These are phyloP conservation scores for Cylindrodendrum hubeiense DNA, from an alignment of 2,329 filamentous ascomycete genomes.

Conservation along the genomic window DNA sequence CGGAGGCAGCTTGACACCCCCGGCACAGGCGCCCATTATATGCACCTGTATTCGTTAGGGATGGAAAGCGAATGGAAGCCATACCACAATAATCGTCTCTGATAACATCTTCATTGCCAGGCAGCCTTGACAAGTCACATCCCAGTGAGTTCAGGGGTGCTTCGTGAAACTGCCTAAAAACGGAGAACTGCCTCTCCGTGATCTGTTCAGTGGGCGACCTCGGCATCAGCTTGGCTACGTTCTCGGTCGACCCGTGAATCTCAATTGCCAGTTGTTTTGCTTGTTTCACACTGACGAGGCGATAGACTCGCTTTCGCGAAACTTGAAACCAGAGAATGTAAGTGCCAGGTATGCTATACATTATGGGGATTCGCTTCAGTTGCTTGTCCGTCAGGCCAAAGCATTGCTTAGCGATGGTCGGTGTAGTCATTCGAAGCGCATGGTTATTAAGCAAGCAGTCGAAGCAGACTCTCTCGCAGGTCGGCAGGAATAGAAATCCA, in stretches of 20 bases:
- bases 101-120: conserved; percentile 29
- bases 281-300: conserved; percentile 40
- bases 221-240: conserved; percentile 3
- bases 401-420: conserved; percentile 21
- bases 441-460: conserved; percentile 40
- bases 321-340: conserved; percentile 18
- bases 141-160: conserved; percentile 37
- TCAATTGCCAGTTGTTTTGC: conserved; percentile 37
- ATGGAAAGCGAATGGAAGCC: conserved; percentile 44
- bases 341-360: conserved; percentile 29
- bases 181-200: not conserved
- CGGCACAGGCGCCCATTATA: conserved; percentile 37
- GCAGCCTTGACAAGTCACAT: conserved; percentile 38
- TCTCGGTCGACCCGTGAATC: conserved; percentile 32
- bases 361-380: conserved; percentile 21
- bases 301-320: conserved; percentile 6
- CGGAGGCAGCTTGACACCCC: conserved; percentile 39
- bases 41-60: conserved; percentile 22
- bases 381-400: conserved; percentile 31
- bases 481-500: conserved; percentile 44
- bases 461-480: conserved; percentile 45
- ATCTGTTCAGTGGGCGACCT: conserved; percentile 15
- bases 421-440: conserved; percentile 34
- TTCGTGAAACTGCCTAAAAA: conserved; percentile 35
- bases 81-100: conserved; percentile 42